Evolutionary conservation across 441 rosid species (phyloP), one percentile per base, ranked within the genome.

Genomic region (Mallotus repandus): DNA sequence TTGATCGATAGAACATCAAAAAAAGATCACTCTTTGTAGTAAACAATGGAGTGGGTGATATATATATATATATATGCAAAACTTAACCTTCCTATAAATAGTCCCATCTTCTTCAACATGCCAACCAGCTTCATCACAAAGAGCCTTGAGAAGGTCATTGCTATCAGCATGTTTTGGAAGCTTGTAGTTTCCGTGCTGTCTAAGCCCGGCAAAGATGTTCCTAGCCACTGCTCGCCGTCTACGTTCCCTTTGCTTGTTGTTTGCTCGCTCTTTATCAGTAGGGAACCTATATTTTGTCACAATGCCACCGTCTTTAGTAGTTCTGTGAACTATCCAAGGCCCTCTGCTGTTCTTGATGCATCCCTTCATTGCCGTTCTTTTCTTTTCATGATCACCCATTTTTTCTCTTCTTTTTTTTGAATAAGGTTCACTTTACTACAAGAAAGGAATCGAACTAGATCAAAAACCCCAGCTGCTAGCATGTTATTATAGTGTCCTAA

Each of bases 61-160:
- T 45, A 10, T 45, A 45, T 9, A 18, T 16, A 7, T 6, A 38
- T 38, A 38, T 38, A 6, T 38, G 41, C 41, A 38, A 7, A 38
- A 45, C 15, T 53, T 46, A 12, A 78, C 85, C 79, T 75, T 77
- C 66, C 75, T 75, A 57, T 43, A 68, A 64, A 78, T 69, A 63
- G 83, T 76, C 54, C 88, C 88, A 59, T 84, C 88, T 21, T 83
- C 79, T 38, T 81, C 80, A 29, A 83, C 86, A 54, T 75, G 85
- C 90, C 86, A 81, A 18, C 86, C 85, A 15, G 83, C 84, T 70
- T 84, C 90, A 22, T 76, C 74, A 57, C 84, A 81, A 49, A 82
- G 81, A 59, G 86, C 84, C 69, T 59, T 86, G 69, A 86, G 68
- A 16, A 81, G 18, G 75, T 84, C 88, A 74, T 84, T 86, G 63